Evolutionary conservation across 305 asterid species (phyloP), one percentile per base, ranked within the genome.

Genomic region (Withania somnifera): DNA sequence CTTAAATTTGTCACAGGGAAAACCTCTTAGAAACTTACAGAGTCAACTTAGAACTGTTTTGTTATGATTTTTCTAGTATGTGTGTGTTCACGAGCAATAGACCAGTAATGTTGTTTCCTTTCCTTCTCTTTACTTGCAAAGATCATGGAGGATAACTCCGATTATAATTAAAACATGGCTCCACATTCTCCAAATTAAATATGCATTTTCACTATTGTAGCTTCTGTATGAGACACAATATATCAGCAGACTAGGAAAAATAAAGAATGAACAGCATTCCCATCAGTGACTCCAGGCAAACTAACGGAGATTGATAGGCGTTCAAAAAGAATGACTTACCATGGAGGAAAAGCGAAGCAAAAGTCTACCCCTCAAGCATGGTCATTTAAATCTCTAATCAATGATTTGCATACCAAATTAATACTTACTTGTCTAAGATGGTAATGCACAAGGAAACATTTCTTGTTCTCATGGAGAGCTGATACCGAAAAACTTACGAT

Each of bases 401-500:
- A 19, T 75, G 63, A 5, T 75, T 17, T 75, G 63, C 80, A 51
- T 28, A n/a, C 51, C 3, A 1, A 75, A 19, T 17, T 52, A 5
- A n/a, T 51, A 30, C 42, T 73, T 75, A 15, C 24, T 75, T 75
- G 47, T 75, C 38, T 28, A 75, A 75, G 24, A 50, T 51, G 47
- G 42, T 14, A 28, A 51, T 51, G 30, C 47, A 50, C 60, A 47
- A 4, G 47, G 79, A 73, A 75, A 50, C 28, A 50, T n/a, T 11
- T 75, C 80, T 28, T 50, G 45, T 75, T 28, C 61, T 30, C 47
- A 75, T 50, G 47, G 63, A 75, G 45, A 75, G 47, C 30, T 28
- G 60, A 75, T 52, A 50, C 24, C 6, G 9, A 30, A 71, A 83
- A 82, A 88, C 99, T 91, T 90, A 94, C 99, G 66, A 97, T 93